A percentile compares a stretch with the other conserved stretches of the same genome.
Conservation (phyloP, 139 green algal genomes). For the Micractinium conductrix region DNA sequence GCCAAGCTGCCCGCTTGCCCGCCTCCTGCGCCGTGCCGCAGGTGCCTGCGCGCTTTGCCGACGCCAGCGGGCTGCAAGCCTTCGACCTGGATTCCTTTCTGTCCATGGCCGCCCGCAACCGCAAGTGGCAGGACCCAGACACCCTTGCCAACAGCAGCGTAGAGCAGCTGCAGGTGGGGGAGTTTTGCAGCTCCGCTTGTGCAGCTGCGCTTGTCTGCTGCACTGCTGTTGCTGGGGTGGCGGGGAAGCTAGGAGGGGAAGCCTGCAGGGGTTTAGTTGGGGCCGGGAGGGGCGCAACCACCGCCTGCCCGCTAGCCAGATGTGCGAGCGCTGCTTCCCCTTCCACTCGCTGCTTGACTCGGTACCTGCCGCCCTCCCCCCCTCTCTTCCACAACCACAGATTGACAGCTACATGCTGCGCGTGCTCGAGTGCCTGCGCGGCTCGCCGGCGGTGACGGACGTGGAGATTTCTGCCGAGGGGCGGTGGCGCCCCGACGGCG, state of each 20-base stretch:
- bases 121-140: slow-evolving; percentile 91
- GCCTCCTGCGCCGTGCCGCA: background rate
- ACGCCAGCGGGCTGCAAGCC: slow-evolving; percentile 53
- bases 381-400: background rate
- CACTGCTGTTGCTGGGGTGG: background rate
- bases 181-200: background rate
- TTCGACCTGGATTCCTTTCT: slow-evolving; percentile 92
- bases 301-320: background rate
- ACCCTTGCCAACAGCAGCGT: slow-evolving; percentile 64
- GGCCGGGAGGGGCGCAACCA: too few relatives aligned
- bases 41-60: slow-evolving; percentile 45
- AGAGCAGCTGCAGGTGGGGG: slow-evolving; percentile 64
- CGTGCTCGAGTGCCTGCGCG: slow-evolving; percentile 49
- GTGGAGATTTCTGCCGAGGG: slow-evolving; percentile 61
- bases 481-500: slow-evolving; percentile 62
- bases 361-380: background rate
- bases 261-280: background rate
- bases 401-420: slow-evolving; percentile 62
- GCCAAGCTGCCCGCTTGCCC: background rate
- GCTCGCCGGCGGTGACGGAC: slow-evolving; percentile 53
- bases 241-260: background rate
- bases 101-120: slow-evolving; percentile 65
- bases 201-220: background rate
- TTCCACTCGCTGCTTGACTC: background rate
- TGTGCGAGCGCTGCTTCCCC: background rate